phyloP scores from a whole-genome alignment of 2,329 filamentous ascomycete species.

The Epichloe scottii region DNA sequence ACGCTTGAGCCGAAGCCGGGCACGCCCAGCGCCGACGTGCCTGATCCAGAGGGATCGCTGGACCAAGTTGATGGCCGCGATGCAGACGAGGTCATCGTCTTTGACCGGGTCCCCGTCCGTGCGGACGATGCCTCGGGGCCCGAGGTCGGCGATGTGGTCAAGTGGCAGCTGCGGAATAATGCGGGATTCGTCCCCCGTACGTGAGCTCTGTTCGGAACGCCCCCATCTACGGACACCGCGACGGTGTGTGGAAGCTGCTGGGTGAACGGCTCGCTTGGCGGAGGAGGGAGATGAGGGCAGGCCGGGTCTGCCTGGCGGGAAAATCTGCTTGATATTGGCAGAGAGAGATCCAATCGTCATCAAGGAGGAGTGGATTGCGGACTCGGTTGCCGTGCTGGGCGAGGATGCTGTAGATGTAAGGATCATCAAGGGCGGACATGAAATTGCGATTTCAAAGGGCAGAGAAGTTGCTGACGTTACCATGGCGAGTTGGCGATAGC shows the following conservation, averaged over 20 bases:
- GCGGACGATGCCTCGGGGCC: conserved; percentile 32
- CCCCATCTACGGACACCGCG: conserved; percentile 50
- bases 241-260: conserved; percentile 47
- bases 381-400: conserved; percentile 45
- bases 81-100: conserved; percentile 25
- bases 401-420: conserved; percentile 42
- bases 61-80: not conserved
- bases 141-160: conserved; percentile 45
- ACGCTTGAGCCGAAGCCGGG: conserved; percentile 33
- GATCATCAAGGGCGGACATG: conserved; percentile 53
- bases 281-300: conserved; percentile 23
- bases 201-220: conserved; percentile 58
- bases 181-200: conserved; percentile 56
- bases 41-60: not conserved
- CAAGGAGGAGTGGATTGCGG: conserved; percentile 49
- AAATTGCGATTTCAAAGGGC: conserved; percentile 52
- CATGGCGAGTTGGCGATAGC: conserved; percentile 19
- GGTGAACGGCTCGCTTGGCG: conserved; percentile 33
- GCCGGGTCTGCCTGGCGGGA: conserved; percentile 28
- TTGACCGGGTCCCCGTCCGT: conserved; percentile 39
- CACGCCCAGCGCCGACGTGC: conserved; percentile 19
- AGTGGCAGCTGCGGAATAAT: conserved; percentile 58
- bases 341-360: conserved; percentile 54
- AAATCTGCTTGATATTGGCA: conserved; percentile 54
- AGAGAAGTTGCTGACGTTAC: conserved; percentile 38